Evolutionary conservation across 1,284 basidiomycete species (phyloP).

Genomic region (Caloboletus firmus): DNA sequence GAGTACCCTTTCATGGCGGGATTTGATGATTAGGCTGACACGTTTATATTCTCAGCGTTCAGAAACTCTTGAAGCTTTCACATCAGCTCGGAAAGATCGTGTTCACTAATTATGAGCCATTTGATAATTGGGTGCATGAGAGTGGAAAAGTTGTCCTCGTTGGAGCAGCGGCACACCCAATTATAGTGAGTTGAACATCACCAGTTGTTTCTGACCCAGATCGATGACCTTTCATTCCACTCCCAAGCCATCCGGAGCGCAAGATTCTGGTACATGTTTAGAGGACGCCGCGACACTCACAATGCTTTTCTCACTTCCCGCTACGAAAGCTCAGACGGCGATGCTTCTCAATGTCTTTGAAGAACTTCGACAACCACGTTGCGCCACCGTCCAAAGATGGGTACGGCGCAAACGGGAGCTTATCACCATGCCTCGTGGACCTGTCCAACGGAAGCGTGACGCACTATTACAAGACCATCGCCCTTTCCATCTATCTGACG

Average conservation of each 20-base stretch:
- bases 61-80: constrained; percentile 43
- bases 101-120: constrained; percentile 37
- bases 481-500: constrained; percentile 26
- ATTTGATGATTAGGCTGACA: neutral
- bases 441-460: constrained; percentile 43
- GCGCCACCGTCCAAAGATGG: constrained; percentile 38
- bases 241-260: constrained; percentile 40
- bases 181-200: constrained; percentile 36
- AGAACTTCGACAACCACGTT: constrained; percentile 47
- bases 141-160: constrained; percentile 47
- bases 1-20: neutral
- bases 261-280: constrained; percentile 40
- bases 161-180: constrained; percentile 54
- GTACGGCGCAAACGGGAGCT: constrained; percentile 43
- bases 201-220: neutral
- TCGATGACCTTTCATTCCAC: neutral
- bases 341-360: constrained; percentile 51
- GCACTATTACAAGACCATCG: constrained; percentile 34
- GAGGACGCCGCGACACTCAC: constrained; percentile 58
- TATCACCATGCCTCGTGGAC: constrained; percentile 41
- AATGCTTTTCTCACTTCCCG: constrained; percentile 46
- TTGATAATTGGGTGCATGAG: constrained; percentile 49
- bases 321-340: constrained; percentile 40
- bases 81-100: constrained; percentile 37
- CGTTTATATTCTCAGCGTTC: constrained; percentile 27